Evolutionary conservation across 306 rosid genomes (phyloP).

Genomic region (Medicago arabica): DNA sequence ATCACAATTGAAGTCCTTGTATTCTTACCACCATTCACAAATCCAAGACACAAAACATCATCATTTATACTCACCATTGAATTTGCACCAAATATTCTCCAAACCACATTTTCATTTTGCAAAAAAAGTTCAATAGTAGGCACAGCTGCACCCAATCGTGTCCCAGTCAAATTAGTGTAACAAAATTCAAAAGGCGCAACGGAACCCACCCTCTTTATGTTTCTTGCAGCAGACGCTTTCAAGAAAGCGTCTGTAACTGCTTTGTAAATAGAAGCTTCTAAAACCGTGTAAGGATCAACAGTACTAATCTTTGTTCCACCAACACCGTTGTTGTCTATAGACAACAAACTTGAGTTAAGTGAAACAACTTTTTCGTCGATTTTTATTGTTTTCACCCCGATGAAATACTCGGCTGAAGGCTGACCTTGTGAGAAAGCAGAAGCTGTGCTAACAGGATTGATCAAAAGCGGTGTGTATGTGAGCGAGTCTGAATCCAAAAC

Average conservation of each 20-base stretch:
- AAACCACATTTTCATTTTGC: conserved; percentile 35
- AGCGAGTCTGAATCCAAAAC: conserved; percentile 42
- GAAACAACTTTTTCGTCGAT: conserved; percentile 42
- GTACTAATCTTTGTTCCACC: conserved; percentile 87
- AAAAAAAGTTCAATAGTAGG: conserved; percentile 49
- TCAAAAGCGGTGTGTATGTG: conserved; percentile 50
- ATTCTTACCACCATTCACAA: conserved; percentile 51
- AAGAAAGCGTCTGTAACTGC: conserved; percentile 55
- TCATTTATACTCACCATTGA: conserved; percentile 47
- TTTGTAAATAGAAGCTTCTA: conserved; percentile 61
- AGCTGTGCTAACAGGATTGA: conserved; percentile 69
- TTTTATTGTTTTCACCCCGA: conserved; percentile 54
- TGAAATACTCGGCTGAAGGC: conserved; percentile 64
- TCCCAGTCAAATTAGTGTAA: conserved; percentile 43
- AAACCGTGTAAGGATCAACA: conserved; percentile 62
- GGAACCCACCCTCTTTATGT: conserved; percentile 42
- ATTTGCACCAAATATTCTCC: conserved; percentile 52
- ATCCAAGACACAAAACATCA: conserved; percentile 45
- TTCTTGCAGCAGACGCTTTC: conserved; percentile 46
- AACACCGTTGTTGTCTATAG: conserved; percentile 49
- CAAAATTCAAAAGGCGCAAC: conserved; percentile 61
- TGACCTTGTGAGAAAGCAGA: conserved; percentile 52
- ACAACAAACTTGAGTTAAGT: conserved; percentile 51
- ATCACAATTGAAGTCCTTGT: conserved; percentile 48
- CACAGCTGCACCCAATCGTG: conserved; percentile 49